phyloP scores from a whole-genome alignment of 2,329 filamentous ascomycete species.

The Plenodomus lindquistii region DNA sequence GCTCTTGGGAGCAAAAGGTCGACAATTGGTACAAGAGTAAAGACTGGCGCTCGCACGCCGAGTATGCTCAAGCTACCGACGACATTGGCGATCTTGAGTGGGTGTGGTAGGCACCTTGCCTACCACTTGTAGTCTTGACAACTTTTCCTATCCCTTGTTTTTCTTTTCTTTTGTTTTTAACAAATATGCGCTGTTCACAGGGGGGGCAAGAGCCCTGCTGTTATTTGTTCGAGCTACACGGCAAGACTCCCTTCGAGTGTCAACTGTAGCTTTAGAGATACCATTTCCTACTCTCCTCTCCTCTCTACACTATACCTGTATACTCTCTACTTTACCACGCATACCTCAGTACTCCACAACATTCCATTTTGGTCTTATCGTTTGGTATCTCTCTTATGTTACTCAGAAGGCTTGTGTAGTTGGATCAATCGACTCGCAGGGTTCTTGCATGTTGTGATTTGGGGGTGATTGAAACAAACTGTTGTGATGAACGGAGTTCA shows the following conservation, averaged over 20 bases:
- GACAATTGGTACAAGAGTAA: conserved; percentile 51
- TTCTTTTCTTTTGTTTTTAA: conserved; percentile 27
- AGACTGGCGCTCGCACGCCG: conserved; percentile 55
- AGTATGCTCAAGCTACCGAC: conserved; percentile 50
- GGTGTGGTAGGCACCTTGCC: conserved; percentile 80
- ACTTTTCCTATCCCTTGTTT: conserved; percentile 40
- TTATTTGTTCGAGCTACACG: conserved; percentile 13
- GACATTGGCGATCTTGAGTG: conserved; percentile 86
- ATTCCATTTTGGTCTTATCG: conserved; percentile 24
- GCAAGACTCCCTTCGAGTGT: conserved; percentile 22
- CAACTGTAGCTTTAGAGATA: conserved; percentile 47
- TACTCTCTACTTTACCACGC: conserved; percentile 25
- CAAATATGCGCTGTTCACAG: conserved; percentile 19
- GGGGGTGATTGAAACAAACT: conserved; percentile 26
- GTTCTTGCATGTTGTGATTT: conserved; percentile 15
- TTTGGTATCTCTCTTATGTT: conserved; percentile 43
- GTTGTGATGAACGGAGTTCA: conserved; percentile 20
- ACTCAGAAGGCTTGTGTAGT: conserved; percentile 21
- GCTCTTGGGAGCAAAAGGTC: conserved; percentile 43
- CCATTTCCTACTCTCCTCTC: conserved; percentile 41
- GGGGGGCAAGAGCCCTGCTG: conserved; percentile 32
- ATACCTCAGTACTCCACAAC: conserved; percentile 18
- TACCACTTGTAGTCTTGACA: conserved; percentile 60
- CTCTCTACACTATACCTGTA: conserved; percentile 24
- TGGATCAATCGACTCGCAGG: conserved; percentile 11